Evolutionary conservation across 2,329 filamentous ascomycete species (phyloP), one percentile per base, ranked within the genome.

Genomic region (Tolypocladium nubicola): DNA sequence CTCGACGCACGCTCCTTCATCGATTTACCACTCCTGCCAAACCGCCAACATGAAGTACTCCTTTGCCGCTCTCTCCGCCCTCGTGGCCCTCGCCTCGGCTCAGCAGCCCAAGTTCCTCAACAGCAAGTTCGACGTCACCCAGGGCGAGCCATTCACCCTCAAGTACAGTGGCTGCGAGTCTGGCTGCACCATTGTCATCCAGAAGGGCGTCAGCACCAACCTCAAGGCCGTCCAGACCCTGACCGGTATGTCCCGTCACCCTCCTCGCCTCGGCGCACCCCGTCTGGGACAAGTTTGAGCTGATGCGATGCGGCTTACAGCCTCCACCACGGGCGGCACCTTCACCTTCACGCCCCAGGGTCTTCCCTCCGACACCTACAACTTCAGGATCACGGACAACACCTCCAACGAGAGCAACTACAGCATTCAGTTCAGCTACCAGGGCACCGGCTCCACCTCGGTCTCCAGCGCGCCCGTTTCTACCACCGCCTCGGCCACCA

Each of bases 31-130:
- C n/a, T 49, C 5, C 38, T 11, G 26, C 47, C 53, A 23, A 43
- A 41, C 38, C 39, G 43, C 21, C 68, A 71, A 64, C 59, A 74
- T 74, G 71, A 71, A 73, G 70, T 70, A 65, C 64, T 67, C 70
- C 55, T 37, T 67, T 62, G 66, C 62, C 62, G 59, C 65, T 56
- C 47, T 71, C 55, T 63, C 67, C 60, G 62, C 68, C 62, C 53
- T 70, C 49, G 68, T 64, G 59, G 61, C 61, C 59, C 58, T 63
- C 55, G 68, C 58, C 57, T 38, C 66, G 55, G 71, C 69, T 52
- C 54, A 64, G 33, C 58, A 63, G 61, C 70, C 71, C 53, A 35
- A 53, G 23, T 66, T 74, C 64, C 60, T 64, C 63, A 74, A 74
- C 70, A 60, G 56, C 35, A 37, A 58, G 4, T 71, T 68, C 58